Evolutionary conservation across 768 basidiomycete genomes (phyloP), one percentile per base, ranked within the genome.

Genomic region (Lanmaoa pseudosensibilis): DNA sequence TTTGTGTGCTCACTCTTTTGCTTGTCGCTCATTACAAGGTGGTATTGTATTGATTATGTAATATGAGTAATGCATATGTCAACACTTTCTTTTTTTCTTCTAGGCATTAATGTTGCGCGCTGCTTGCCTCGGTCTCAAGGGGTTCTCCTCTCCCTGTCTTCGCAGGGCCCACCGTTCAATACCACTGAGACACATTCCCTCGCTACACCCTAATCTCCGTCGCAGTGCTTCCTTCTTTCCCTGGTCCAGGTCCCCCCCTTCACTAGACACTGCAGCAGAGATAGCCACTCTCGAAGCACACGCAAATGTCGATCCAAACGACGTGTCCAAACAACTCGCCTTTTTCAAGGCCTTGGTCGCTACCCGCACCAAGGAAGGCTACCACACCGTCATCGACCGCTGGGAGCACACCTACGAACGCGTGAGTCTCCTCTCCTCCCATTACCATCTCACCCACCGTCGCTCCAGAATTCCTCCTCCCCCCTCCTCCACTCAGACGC

Each of bases 331-430:
- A 63, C 92, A 94, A 65, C 69, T 93, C 54, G 77, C 83, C 3
- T 74, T 92, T 15, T 87, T 84, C 68, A 80, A 82, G 23, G 90
- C 87, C 18, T 74, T 94, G 30, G 63, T 81, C 21, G 82, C 82
- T 0, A 87, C 87, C 1, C 82, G 83, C 49, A 75, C 87, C 34
- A 83, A 81, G 54, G 79, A 85, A 13, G 90, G 84, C 1, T 86
- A 86, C 69, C 86, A 91, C 56, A 74, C 88, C 23, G 74, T 92
- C 54, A 83, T 91, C 54, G 84, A 76, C 65, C 83, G 90, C 53
- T 94, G 92, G 91, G 91, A 94, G 68, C 79, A 85, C 61, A 84
- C 87, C 80, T 83, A 82, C 64, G 88, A 92, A 80, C 91, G 87
- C 67, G 92, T 92, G 74, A 63, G 89, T 83, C 32, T 15, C 10